Evolutionary conservation across 495 filamentous ascomycete genomes (phyloP), one percentile per base, ranked within the genome.

Genomic region (Gamarada debralockiae): DNA sequence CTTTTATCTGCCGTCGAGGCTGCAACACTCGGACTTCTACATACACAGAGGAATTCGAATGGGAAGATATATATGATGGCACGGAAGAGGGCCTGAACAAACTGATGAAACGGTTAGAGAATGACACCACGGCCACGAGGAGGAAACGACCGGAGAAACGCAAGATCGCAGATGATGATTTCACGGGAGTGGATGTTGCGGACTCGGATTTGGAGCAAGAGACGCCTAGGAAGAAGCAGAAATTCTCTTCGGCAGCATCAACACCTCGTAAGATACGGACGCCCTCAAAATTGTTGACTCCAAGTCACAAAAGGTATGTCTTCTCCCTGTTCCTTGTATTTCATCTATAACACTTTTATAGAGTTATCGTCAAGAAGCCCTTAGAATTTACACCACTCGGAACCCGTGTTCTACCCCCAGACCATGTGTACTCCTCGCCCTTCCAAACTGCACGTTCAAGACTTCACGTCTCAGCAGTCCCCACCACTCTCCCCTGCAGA

Each of bases 351-450:
- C 56, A 24, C 24, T 45, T 36, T 33, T 50, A 56, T 56, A 84
- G 81, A 48, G 84, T 97, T 44, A 69, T 89, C 14, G 74, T 96
- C 44, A 98, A 96, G 65, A 95, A 90, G 55, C 85, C 90, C 4
- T 80, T 98, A 34, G 91, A 97, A 65, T 97, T 97, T 66, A 98
- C 93, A 0, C 93, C 93, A 0, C 76, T 98, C 9, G 90, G 90
- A 2, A 97, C 91, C 21, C 84, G 95, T 33, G 72, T 87, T 21
- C 82, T 99, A 45, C 88, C 88, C 12, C 89, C 90, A 1, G 70
- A 78, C 6, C 82, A 89, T 60, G 77, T 86, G 47, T 79, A 85
- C n/a, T 82, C 89, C 9, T 90, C 90, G 1, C 95, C 95, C 3
- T 97, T 95, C 67, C 90, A 92, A 53, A 79, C 95, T 50, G 95